Base-by-base conservation (phyloP, 768 basidiomycete genomes). In the Amanita fuliginea region DNA sequence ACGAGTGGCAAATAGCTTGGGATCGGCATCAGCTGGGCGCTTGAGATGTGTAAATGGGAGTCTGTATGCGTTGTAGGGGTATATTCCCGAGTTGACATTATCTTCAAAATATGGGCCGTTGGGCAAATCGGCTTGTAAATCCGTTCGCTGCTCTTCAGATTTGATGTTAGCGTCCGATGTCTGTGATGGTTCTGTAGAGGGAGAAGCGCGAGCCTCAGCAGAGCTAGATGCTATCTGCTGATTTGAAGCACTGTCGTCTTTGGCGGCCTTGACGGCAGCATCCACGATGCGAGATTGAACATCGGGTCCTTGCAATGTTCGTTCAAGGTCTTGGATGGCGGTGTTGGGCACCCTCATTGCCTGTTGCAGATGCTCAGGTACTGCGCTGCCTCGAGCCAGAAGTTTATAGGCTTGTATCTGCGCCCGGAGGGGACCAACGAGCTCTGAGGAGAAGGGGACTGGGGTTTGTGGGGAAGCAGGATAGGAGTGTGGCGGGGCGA, bases 21-120 rank as follows among this genome's bases (percentile, higher is more conserved):
- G 80, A 59, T 80, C 80, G 44, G 69, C 72, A 46, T 80, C 78
- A 26, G 76, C 55, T 21, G 75, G 69, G 34, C 86, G 81, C 53
- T 83, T 81, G 55, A 88, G 78, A 54, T 89, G 83, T 3, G 81
- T 72, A 62, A 94, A 85, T 10, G 93, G 93, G 57, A 92, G 80
- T 24, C 77, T 74, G 61, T 80, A 94, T 16, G 93, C 83, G 62
- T 95, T 95, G 70, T 93, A 94, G 2, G 93, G 93, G 58, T 94
- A 92, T 52, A 94, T 82, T 35, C 80, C 78, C 0, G 90, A 92
- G 51, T 78, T 72, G 46, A 77, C 69, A 61, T 94, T 80, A 60
- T 86, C 85, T 53, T 95, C 91, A 26, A 87, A 70, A 65, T 80
- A 82, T 4, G 80, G 78, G 0, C 81, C 84, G 54, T 84, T 84